Evolutionary conservation across 176 grass and related monocot species (phyloP).

Genomic region (Guadua angustifolia): DNA sequence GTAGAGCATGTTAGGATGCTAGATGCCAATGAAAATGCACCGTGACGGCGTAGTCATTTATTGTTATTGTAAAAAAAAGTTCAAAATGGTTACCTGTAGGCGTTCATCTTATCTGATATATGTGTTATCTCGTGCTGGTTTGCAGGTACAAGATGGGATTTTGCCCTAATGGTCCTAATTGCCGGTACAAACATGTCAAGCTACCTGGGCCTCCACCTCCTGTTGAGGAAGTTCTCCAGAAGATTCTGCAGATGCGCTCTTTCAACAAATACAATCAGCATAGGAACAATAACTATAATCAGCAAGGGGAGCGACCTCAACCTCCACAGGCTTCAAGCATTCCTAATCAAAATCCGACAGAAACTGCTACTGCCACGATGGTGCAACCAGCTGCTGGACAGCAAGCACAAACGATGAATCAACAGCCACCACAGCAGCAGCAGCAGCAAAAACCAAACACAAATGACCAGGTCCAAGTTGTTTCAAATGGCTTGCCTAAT

Average conservation of each 20-base stretch:
- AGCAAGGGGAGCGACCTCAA: conserved; percentile 73
- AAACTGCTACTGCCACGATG: conserved; percentile 44
- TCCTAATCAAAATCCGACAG: conserved; percentile 54
- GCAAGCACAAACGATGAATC: conserved; percentile 51
- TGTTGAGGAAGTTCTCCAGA: conserved; percentile 89
- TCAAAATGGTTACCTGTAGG: not conserved
- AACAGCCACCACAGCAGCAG: conserved; percentile 58
- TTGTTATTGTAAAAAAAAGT: not conserved
- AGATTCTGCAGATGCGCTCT: conserved; percentile 64
- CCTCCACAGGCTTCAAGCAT: conserved; percentile 55
- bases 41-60: not conserved
- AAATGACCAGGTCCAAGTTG: conserved; percentile 56
- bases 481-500: conserved; percentile 66
- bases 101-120: not conserved
- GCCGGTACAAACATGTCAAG: conserved; percentile 83
- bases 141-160: conserved; percentile 98
- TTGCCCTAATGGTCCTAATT: conserved; percentile 89
- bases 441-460: conserved; percentile 49
- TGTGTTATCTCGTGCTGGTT: conserved; percentile 8
- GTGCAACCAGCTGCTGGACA: conserved; percentile 56
- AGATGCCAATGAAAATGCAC: conserved; percentile 21
- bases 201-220: conserved; percentile 62
- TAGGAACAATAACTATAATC: conserved; percentile 69
- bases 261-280: conserved; percentile 64
- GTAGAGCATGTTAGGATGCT: not conserved